Evolutionary conservation across 192 early-diverging fungal species (phyloP).

Genomic region (Spizellomyces sp.): DNA sequence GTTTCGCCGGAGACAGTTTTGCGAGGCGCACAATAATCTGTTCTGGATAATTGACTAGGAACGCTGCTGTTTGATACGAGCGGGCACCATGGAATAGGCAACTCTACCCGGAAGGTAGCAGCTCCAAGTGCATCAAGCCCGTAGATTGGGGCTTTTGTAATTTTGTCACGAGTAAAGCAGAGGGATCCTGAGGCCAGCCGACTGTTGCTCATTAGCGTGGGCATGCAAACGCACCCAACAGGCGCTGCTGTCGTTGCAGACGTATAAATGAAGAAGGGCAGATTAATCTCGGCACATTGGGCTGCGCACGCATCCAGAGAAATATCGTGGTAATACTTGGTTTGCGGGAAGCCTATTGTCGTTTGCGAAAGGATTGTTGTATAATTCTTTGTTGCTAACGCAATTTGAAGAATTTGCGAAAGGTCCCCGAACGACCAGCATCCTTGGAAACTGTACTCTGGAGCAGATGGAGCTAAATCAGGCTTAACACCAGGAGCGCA

Average conservation of each 20-base stretch:
- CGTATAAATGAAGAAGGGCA: background rate
- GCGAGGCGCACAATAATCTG: background rate
- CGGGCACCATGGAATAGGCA: background rate
- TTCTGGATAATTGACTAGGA: background rate
- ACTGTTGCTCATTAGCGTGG: background rate
- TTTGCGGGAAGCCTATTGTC: too few species aligned
- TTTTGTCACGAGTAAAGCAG: background rate
- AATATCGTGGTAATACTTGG: too few species aligned
- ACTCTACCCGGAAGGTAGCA: background rate
- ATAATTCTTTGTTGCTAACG: background rate
- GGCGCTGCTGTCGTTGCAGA: background rate
- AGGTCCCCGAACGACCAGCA: background rate
- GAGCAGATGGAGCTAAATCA: background rate
- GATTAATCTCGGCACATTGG: too few species aligned
- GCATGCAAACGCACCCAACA: background rate
- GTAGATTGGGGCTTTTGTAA: background rate
- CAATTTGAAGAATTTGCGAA: background rate
- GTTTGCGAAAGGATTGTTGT: too few species aligned
- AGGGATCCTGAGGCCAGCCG: background rate
- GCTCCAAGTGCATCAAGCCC: background rate
- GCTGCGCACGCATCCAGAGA: too few species aligned
- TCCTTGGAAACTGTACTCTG: background rate
- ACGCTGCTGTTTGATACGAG: background rate
- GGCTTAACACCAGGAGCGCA: background rate
- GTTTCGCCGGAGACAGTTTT: background rate